phyloP scores from a whole-genome alignment of 345 rosid species.

The Excoecaria cochinchinensis region DNA sequence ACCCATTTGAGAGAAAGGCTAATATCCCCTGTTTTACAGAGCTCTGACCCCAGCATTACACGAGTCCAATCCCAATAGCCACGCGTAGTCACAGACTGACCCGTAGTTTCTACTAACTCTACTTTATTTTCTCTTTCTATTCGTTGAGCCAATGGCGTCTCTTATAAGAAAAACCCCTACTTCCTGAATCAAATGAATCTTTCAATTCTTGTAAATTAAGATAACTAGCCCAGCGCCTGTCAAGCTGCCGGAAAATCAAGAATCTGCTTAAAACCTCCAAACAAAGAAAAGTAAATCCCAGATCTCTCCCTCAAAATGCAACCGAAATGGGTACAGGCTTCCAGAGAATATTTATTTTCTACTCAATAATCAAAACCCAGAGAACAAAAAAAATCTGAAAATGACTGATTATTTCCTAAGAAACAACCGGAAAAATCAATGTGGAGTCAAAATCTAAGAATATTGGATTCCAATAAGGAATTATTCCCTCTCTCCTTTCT shows the following conservation, averaged over 20 bases:
- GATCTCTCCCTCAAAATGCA: too few relatives aligned
- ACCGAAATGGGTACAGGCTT: too few relatives aligned
- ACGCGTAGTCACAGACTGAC: slow-evolving; percentile 13
- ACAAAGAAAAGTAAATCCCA: slow-evolving; percentile 12
- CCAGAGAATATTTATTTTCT: too few relatives aligned
- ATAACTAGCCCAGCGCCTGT: background rate
- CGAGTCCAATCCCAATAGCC: slow-evolving; percentile 24
- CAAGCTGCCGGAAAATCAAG: slow-evolving; percentile 5
- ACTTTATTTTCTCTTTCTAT: slow-evolving; percentile 12
- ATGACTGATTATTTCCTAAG: too few relatives aligned
- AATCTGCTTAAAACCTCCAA: slow-evolving; percentile 1
- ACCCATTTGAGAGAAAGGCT: slow-evolving; percentile 40
- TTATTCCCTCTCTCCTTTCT: too few relatives aligned
- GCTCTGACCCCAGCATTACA: slow-evolving; percentile 39
- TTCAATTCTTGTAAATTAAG: slow-evolving; percentile 18
- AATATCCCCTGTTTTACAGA: slow-evolving; percentile 22
- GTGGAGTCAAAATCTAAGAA: too few relatives aligned
- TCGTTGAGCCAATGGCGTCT: slow-evolving; percentile 16
- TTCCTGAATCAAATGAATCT: slow-evolving; percentile 9
- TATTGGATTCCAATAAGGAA: too few relatives aligned
- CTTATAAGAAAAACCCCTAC: slow-evolving; percentile 6
- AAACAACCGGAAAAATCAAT: too few relatives aligned
- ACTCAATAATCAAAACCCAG: too few relatives aligned
- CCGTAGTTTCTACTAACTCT: background rate
- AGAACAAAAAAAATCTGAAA: too few relatives aligned